Evolutionary conservation across 495 filamentous ascomycete genomes (phyloP).

Genomic region (Xylaria bambusicola): DNA sequence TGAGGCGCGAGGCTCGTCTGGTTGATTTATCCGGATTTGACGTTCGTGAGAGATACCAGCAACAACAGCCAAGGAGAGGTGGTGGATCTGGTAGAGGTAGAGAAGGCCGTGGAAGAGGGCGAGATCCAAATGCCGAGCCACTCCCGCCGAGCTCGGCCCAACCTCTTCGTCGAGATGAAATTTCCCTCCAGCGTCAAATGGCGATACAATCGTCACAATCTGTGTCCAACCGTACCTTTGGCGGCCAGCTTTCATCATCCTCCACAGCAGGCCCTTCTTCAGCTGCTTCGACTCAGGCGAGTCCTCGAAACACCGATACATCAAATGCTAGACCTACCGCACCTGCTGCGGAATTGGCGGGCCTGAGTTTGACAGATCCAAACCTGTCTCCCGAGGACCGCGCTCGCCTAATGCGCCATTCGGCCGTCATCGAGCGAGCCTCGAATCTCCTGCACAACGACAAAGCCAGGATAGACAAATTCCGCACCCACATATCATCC

Average conservation of each 20-base stretch:
- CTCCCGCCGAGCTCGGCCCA: conserved; percentile 78
- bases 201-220: conserved; percentile 87
- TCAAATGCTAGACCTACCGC: conserved; percentile 19
- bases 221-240: conserved; percentile 74
- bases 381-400: conserved; percentile 71
- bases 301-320: conserved; percentile 1
- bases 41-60: conserved; percentile 67
- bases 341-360: conserved; percentile 33
- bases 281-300: conserved; percentile 19
- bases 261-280: conserved; percentile 17
- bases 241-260: conserved; percentile 71
- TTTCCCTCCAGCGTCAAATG: conserved; percentile 91
- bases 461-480: conserved; percentile 66
- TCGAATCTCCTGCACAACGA: conserved; percentile 76
- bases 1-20: conserved; percentile 76
- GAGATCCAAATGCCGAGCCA: conserved; percentile 71
- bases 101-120: conserved; percentile 44
- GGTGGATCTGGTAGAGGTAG: conserved; percentile 42
- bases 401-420: conserved; percentile 72
- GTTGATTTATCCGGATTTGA: conserved; percentile 89
- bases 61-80: conserved; percentile 58
- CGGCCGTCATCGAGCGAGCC: conserved; percentile 83
- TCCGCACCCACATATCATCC: conserved; percentile 74
- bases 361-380: conserved; percentile 42
- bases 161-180: conserved; percentile 79